Percentiles rank a stretch among this genome's conserved stretches.
Conservation (phyloP, 768 basidiomycete genomes). For the Panellus pusillus region DNA sequence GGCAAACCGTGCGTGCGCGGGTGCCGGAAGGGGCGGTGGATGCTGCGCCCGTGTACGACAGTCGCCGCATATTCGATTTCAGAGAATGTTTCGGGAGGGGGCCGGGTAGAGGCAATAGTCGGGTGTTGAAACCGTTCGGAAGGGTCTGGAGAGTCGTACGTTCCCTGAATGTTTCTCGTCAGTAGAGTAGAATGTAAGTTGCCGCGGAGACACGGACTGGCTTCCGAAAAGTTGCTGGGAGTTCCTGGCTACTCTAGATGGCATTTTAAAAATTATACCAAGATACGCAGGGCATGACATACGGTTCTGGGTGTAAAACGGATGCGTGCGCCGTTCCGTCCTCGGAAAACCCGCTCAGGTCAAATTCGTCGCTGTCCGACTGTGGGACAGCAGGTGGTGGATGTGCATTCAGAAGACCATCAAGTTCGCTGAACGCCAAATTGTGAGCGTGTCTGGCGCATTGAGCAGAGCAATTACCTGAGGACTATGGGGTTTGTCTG, state of each 20-base stretch:
- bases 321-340: constrained; percentile 1
- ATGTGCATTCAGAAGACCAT: constrained; percentile 9
- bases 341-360: not conserved
- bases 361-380: not conserved
- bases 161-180: not conserved
- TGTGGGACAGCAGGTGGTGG: not conserved
- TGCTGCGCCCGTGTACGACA: constrained; percentile 60
- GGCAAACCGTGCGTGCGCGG: constrained; percentile 69
- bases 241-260: constrained; percentile 4
- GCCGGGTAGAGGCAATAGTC: constrained; percentile 18
- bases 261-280: not conserved
- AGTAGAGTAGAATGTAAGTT: not conserved
- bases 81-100: constrained; percentile 30
- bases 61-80: constrained; percentile 54
- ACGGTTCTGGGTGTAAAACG: constrained; percentile 7
- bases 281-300: not conserved
- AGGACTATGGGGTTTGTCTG: constrained; percentile 10
- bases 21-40: constrained; percentile 56
- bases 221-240: constrained; percentile 14
- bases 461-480: not conserved
- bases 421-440: constrained; percentile 11
- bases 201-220: not conserved
- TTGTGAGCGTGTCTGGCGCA: not conserved
- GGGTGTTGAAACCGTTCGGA: constrained; percentile 17
- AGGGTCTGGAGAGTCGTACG: constrained; percentile 15